Evolutionary conservation across 352 stramenopile genomes (phyloP), one percentile per base, ranked within the genome.

Genomic region (Pythium sp.): DNA sequence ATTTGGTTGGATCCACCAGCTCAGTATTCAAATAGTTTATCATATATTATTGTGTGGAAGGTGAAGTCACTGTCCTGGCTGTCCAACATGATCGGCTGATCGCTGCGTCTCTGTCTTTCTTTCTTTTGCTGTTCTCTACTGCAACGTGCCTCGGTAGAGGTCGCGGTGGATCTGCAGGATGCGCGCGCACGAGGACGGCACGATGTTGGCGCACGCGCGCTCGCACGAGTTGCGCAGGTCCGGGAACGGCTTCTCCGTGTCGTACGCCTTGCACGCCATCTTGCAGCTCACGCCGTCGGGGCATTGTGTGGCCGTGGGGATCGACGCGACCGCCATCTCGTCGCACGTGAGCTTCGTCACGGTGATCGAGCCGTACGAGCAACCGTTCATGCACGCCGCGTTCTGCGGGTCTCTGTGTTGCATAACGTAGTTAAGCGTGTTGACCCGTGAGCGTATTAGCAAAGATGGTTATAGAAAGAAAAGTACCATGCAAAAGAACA

Each of bases 321-420:
- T 70, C 3, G 74, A 71, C 0, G 58, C 36, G 28, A 79, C 47
- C 0, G 74, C 62, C 58, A 88, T 64, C 49, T 86, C 75, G 58
- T 91, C 82, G 64, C 84, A 93, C 6, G 81, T 79, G 57, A 84
- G 68, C 69, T 91, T 91, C 38, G 84, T 90, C 47, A 87, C 73
- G 15, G 77, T 89, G 65, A 90, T 87, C 41, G 84, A 89, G 12
- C 82, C 82, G 64, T 89, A 92, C 2, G 82, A 88, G 70, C 84
- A 92, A 51, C 84, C 82, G 55, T 90, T 89, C 84, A 91, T 92
- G 61, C 84, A 92, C 26, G 81, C 80, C 9, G 77, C 70, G 60
- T 91, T 84, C 57, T 89, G 74, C 47, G 76, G 72, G 38, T 91
- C 81, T 6, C 83, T 90, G 54, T 9, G 32, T 2, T 32, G 30